Conservation (phyloP, 768 basidiomycete genomes). For the Clathrus columnatus region DNA sequence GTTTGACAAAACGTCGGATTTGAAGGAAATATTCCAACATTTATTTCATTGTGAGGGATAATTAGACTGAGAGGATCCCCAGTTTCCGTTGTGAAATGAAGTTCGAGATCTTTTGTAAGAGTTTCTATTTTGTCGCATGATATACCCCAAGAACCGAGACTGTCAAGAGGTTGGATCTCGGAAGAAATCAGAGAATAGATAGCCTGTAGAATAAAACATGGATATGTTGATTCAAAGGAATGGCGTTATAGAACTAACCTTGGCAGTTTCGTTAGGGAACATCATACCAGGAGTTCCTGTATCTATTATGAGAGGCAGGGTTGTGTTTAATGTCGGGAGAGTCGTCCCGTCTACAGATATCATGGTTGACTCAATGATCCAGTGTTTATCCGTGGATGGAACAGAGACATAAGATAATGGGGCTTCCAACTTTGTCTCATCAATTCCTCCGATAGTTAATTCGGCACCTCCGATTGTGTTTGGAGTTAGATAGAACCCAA, state of each 20-base stretch:
- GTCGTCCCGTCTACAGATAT: slow-evolving; percentile 48
- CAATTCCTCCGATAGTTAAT: slow-evolving; percentile 44
- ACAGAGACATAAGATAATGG: slow-evolving; percentile 30
- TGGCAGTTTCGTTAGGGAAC: slow-evolving; percentile 39
- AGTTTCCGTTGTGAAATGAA: slow-evolving; percentile 40
- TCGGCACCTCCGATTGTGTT: slow-evolving; percentile 40
- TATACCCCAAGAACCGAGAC: slow-evolving; percentile 48
- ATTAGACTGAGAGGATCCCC: slow-evolving; percentile 46
- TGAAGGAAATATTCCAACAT: slow-evolving; percentile 45
- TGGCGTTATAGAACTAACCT: slow-evolving; percentile 22
- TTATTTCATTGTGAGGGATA: slow-evolving; percentile 48
- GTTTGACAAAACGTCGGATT: slow-evolving; percentile 45
- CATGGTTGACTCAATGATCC: slow-evolving; percentile 37
- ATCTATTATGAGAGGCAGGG: slow-evolving; percentile 44
- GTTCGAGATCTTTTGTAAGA: slow-evolving; percentile 42
- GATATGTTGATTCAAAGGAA: neutral
- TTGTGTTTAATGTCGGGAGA: slow-evolving; percentile 29
- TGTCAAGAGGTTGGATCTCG: slow-evolving; percentile 40
- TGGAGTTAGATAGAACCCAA: slow-evolving; percentile 43
- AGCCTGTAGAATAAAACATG: slow-evolving; percentile 25
- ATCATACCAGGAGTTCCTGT: slow-evolving; percentile 49
- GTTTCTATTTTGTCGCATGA: slow-evolving; percentile 37
- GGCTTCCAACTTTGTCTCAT: slow-evolving; percentile 36
- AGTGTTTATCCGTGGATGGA: slow-evolving; percentile 35
- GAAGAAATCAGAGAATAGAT: slow-evolving; percentile 51